These are phyloP conservation scores for Tympanopsis confertula DNA, from an alignment of 2,329 filamentous ascomycete genomes.

Conservation along the genomic window DNA sequence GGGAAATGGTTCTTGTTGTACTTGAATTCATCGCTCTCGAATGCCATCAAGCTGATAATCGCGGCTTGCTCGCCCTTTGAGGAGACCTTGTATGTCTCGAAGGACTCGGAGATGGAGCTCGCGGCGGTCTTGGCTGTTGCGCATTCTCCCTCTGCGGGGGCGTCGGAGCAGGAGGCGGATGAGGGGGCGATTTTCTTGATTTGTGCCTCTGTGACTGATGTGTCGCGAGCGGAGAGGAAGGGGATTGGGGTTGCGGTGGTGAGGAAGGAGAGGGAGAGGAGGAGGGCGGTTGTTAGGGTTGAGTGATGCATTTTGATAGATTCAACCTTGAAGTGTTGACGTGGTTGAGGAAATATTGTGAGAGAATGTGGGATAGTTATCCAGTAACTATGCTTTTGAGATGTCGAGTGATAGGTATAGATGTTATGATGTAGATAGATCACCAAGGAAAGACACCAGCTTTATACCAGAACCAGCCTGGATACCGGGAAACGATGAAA, in stretches of 20 bases:
- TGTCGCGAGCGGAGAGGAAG: conserved; percentile 6
- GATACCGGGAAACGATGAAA: too few species aligned
- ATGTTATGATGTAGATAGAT: too few species aligned
- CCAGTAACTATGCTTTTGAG: too few species aligned
- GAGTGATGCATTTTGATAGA: background rate
- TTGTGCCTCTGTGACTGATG: conserved; percentile 17
- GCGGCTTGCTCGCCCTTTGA: conserved; percentile 52
- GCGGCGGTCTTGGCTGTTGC: conserved; percentile 52
- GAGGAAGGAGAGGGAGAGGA: conserved; percentile 12
- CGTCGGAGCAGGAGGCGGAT: conserved; percentile 37
- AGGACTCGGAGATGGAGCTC: conserved; percentile 39
- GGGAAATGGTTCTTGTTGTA: conserved; percentile 57
- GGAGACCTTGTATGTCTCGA: conserved; percentile 43
- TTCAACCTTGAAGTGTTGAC: too few species aligned
- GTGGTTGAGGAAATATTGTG: too few species aligned
- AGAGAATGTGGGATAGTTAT: too few species aligned
- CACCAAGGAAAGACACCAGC: too few species aligned
- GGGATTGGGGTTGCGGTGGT: conserved; percentile 11
- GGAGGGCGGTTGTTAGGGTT: conserved; percentile 8
- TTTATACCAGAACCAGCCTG: too few species aligned
- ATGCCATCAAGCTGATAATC: conserved; percentile 57
- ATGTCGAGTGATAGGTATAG: too few species aligned
- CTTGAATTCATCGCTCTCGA: conserved; percentile 58
- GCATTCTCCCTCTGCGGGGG: conserved; percentile 43
- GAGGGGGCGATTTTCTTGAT: conserved; percentile 44